phyloP scores from a whole-genome alignment of 495 filamentous ascomycete species.

The Beverwykella pulmonaria region DNA sequence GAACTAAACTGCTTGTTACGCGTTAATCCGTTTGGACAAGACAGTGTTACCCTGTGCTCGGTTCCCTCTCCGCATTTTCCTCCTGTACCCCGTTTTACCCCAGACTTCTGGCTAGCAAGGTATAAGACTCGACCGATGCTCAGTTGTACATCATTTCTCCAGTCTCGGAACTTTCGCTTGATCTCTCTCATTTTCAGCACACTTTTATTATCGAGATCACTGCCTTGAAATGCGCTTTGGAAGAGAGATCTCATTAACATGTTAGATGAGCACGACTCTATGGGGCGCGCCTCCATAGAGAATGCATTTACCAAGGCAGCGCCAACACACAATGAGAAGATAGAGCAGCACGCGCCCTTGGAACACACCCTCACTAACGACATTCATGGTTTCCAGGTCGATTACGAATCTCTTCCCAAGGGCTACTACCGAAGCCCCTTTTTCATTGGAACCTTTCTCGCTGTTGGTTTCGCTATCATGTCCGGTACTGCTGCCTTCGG shows the following conservation, averaged over 20 bases:
- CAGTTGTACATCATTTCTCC: neutral
- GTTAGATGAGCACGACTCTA: neutral
- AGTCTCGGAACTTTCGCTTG: neutral
- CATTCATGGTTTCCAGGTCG: constrained; percentile 8
- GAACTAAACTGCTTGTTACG: neutral
- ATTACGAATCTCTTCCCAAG: constrained; percentile 4
- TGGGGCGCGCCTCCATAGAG: neutral
- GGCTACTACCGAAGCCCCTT: constrained; percentile 28
- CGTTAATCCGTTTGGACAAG: neutral
- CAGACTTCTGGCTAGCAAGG: neutral
- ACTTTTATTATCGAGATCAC: neutral
- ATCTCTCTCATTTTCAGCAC: neutral
- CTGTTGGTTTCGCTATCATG: constrained; percentile 18
- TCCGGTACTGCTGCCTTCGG: constrained; percentile 23
- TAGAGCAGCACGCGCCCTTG: neutral
- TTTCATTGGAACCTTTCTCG: constrained; percentile 35
- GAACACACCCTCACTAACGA: neutral
- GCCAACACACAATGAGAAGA: neutral
- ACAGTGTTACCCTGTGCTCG: no score
- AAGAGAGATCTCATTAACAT: neutral
- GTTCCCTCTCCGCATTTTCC: neutral
- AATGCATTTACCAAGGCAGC: neutral
- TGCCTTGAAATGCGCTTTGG: neutral
- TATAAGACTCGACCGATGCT: neutral
- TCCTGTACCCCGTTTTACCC: neutral